phyloP scores from a whole-genome alignment of 805 yeast species.

The Candida adriatica region DNA sequence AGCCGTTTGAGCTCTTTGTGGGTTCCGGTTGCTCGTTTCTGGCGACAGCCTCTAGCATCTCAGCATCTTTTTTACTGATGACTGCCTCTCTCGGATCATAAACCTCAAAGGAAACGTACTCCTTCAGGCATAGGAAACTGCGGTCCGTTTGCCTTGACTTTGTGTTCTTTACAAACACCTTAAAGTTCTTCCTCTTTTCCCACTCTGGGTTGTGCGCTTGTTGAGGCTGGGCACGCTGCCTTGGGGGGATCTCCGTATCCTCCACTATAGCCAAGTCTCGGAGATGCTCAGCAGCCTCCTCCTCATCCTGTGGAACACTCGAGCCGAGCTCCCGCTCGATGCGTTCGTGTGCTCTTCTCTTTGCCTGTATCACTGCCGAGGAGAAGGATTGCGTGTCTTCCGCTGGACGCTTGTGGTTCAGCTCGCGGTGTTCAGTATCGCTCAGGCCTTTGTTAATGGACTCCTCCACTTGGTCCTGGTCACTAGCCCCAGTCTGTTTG shows the following conservation, averaged over 20 bases:
- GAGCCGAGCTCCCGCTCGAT: constrained; percentile 13
- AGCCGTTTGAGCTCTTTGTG: not conserved
- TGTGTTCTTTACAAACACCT: constrained; percentile 29
- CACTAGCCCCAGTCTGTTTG: not conserved
- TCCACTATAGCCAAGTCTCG: constrained; percentile 32
- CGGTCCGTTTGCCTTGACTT: constrained; percentile 6
- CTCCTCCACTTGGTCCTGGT: not conserved
- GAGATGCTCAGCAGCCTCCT: constrained; percentile 25
- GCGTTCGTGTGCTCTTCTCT: constrained; percentile 18
- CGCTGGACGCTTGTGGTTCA: not conserved
- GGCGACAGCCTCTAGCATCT: constrained; percentile 9
- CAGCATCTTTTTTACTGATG: constrained; percentile 7
- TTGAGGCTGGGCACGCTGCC: no score
- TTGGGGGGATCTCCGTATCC: constrained; percentile 6
- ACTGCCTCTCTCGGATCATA: constrained; percentile 16
- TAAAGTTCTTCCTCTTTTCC: constrained; percentile 32
- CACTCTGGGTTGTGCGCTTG: constrained; percentile 14
- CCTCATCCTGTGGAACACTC: constrained; percentile 6
- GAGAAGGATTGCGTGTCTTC: constrained; percentile 11
- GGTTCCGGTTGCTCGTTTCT: constrained; percentile 3
- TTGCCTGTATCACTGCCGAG: constrained; percentile 14
- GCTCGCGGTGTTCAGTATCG: not conserved
- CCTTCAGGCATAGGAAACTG: constrained; percentile 26
- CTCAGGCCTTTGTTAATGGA: not conserved
- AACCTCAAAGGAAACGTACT: constrained; percentile 25